Evolutionary conservation across 2,329 filamentous ascomycete species (phyloP).

Genomic region (Septoria linicola): DNA sequence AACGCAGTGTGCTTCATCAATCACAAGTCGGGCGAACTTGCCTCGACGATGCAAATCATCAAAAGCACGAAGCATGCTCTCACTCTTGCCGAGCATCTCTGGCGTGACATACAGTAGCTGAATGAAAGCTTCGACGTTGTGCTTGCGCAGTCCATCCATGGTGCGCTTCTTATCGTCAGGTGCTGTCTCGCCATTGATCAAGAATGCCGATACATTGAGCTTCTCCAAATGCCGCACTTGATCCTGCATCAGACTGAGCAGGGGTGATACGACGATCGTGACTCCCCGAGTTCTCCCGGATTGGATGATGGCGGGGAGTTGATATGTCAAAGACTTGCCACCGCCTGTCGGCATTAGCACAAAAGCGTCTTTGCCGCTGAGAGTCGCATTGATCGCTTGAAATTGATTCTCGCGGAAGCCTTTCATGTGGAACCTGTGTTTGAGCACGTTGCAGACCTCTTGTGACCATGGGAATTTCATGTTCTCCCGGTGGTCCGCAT

Average conservation of each 20-base stretch:
- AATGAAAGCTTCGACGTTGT: constrained; percentile 70
- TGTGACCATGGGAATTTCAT: constrained; percentile 70
- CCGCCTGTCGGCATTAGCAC: constrained; percentile 97
- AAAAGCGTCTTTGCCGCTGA: constrained; percentile 84
- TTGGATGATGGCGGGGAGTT: constrained; percentile 80
- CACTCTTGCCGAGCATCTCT: constrained; percentile 89
- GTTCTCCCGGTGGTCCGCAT: constrained; percentile 27
- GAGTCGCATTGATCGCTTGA: constrained; percentile 91
- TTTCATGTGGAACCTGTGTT: constrained; percentile 77
- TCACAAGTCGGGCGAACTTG: constrained; percentile 85
- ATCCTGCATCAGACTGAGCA: constrained; percentile 96
- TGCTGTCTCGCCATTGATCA: constrained; percentile 76
- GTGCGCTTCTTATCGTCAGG: constrained; percentile 64
- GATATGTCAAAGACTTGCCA: constrained; percentile 95
- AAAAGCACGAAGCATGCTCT: constrained; percentile 65
- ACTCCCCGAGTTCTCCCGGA: constrained; percentile 81
- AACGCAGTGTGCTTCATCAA: constrained; percentile 98
- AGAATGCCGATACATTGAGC: constrained; percentile 72
- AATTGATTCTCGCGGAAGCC: constrained; percentile 90
- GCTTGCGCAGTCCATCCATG: constrained; percentile 61
- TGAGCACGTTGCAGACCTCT: constrained; percentile 78
- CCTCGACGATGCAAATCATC: constrained; percentile 65
- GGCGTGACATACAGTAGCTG: constrained; percentile 94
- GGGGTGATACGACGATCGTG: constrained; percentile 89
- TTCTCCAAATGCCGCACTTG: constrained; percentile 80